Conservation (phyloP, 768 basidiomycete genomes). For the Xerocomellus dryophilus region DNA sequence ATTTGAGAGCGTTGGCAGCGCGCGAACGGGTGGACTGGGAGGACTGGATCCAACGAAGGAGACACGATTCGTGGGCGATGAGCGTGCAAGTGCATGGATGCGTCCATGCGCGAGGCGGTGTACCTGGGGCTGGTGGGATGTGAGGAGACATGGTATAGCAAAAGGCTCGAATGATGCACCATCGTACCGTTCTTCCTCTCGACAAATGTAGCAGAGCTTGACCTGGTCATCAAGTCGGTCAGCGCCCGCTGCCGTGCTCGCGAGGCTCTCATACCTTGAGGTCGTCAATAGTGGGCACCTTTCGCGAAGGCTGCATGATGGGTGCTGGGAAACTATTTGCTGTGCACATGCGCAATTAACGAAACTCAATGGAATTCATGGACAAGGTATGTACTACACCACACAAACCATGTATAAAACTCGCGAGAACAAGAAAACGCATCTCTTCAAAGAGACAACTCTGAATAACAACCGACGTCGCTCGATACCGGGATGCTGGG, state of each 20-base stretch:
- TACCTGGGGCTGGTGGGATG: slow-evolving; percentile 36
- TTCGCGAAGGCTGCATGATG: slow-evolving; percentile 24
- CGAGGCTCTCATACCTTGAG: slow-evolving; percentile 25
- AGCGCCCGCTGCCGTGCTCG: background rate
- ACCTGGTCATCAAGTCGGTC: slow-evolving; percentile 37
- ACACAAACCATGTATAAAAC: slow-evolving; percentile 1
- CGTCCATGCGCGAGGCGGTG: slow-evolving; percentile 60
- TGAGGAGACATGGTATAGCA: background rate
- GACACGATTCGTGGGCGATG: slow-evolving; percentile 75
- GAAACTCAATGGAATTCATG: slow-evolving; percentile 14
- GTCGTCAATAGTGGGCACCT: slow-evolving; percentile 34
- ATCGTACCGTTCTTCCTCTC: slow-evolving; percentile 64
- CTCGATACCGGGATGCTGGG: background rate
- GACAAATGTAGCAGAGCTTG: slow-evolving; percentile 79
- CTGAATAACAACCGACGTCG: slow-evolving; percentile 6
- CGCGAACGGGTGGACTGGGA: slow-evolving; percentile 58
- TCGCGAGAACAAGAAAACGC: background rate
- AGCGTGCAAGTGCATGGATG: slow-evolving; percentile 82
- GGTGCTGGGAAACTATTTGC: background rate
- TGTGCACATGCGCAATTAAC: background rate
- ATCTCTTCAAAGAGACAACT: background rate
- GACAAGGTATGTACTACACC: slow-evolving; percentile 20
- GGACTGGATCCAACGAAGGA: slow-evolving; percentile 75
- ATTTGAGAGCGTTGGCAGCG: slow-evolving; percentile 64
- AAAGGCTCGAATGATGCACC: slow-evolving; percentile 19